Base-by-base conservation (phyloP, 1,139 yeast species). In the Kodamaea plutei region DNA sequence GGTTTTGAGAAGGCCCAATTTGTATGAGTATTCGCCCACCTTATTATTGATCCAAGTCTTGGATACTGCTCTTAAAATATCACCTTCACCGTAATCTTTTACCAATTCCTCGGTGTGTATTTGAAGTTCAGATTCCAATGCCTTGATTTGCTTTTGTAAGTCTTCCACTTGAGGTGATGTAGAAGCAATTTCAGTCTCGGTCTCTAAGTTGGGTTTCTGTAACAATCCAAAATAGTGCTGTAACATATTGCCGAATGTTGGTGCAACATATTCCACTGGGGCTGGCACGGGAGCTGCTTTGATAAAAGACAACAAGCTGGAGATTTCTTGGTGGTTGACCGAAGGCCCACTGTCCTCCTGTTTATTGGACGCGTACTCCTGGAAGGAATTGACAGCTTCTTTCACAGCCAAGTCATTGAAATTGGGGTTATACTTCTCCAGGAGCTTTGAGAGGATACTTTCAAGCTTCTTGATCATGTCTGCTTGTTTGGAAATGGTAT, bases 321-420 rank as follows among this genome's bases (percentile, higher is more conserved):
- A 25, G 4, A 27, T 17, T 17, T 17, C 20, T 7, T 17, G 8
- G 8, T 7, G 15, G 9, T 20, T 26, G 8, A 20, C 31, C 5
- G n/a, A 20, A 16, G 18, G 37, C n/a, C 22, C 31, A 1, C 30
- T 33, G n/a, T 33, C 43, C 5, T 45, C 52, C 8, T 53, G 51
- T 30, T 56, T 56, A 39, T 68, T 70, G 8, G 73, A 69, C 5
- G 56, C 46, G 43, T 73, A 77, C 36, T 78, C 73, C 36, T 77
- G 80, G 57, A 67, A 88, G 0, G 68, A 54, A 26, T 69, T 63
- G 12, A 85, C 80, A 0, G 94, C 80, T 8, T 64, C 71, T 50
- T 85, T 85, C 12, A 89, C 96, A 0, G 89, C 94, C 4, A 79
- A 76, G 55, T 89, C 96, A 51, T 88, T 89, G 61, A 84, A 87